These are phyloP conservation scores for Hypoxylon trugodes DNA, from an alignment of 495 filamentous ascomycete species.

Conservation along the genomic window DNA sequence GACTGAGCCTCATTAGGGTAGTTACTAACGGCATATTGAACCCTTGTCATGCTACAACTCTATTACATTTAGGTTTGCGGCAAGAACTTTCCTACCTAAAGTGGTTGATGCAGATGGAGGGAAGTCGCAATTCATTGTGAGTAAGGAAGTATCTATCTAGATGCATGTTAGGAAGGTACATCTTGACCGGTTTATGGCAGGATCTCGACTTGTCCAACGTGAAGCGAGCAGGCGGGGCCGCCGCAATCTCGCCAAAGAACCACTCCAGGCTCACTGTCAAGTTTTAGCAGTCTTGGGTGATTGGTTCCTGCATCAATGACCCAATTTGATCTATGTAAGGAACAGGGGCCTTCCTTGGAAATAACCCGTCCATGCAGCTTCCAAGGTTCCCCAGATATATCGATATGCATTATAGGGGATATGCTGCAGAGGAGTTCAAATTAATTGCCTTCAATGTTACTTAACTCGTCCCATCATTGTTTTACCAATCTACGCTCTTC, in stretches of 20 bases:
- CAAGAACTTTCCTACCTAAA: neutral
- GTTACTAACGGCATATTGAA: neutral
- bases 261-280: slow-evolving; percentile 20
- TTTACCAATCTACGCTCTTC: neutral
- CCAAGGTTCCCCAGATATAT: slow-evolving; percentile 32
- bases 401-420: slow-evolving; percentile 30
- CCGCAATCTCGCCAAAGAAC: slow-evolving; percentile 33
- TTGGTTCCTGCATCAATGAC: slow-evolving; percentile 28
- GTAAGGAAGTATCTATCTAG: slow-evolving; percentile 8
- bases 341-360: slow-evolving; percentile 10
- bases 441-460: slow-evolving; percentile 7
- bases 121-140: too few species aligned
- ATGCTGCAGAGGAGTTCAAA: too few species aligned
- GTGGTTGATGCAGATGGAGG: too few species aligned
- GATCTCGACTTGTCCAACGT: slow-evolving; percentile 26
- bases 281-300: slow-evolving; percentile 18
- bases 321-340: neutral
- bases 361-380: slow-evolving; percentile 19
- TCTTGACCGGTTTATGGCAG: slow-evolving; percentile 26
- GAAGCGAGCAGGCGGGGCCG: slow-evolving; percentile 19
- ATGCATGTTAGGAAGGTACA: neutral
- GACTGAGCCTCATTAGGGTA: slow-evolving; percentile 15
- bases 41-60: neutral
- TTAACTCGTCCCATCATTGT: neutral
- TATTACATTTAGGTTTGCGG: neutral